Conservation (phyloP, 169 alveolate genomes). For the Cryptosporidium baileyi region DNA sequence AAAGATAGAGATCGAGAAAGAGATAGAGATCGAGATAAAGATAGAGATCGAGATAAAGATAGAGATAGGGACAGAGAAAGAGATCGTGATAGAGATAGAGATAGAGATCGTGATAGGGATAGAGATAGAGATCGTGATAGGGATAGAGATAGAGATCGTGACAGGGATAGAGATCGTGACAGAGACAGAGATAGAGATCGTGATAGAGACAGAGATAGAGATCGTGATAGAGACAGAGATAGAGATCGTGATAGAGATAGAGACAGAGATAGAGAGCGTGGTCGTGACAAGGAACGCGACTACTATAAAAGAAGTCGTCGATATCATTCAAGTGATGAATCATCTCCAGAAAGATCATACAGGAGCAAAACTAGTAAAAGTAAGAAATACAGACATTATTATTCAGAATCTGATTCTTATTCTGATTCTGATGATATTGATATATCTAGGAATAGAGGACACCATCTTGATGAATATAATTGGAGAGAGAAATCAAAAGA, state of each 20-base stretch:
- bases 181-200: conserved; percentile 18
- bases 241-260: conserved; percentile 14
- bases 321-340: conserved; percentile 32
- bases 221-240: conserved; percentile 16
- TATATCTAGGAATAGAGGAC: not conserved
- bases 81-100: conserved; percentile 47
- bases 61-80: conserved; percentile 30
- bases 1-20: conserved; percentile 32
- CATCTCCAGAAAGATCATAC: conserved; percentile 47
- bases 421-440: conserved; percentile 7
- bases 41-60: conserved; percentile 14
- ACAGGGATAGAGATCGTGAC: conserved; percentile 21
- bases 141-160: conserved; percentile 27
- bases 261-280: not conserved
- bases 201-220: conserved; percentile 21
- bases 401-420: conserved; percentile 44
- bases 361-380: not conserved
- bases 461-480: conserved; percentile 7
- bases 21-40: conserved; percentile 26
- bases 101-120: conserved; percentile 45
- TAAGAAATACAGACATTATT: conserved; percentile 5
- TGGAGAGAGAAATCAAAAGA: conserved; percentile 16
- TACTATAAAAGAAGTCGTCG: conserved; percentile 17
- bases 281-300: conserved; percentile 47
- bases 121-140: conserved; percentile 26